Percentiles rank a stretch among this genome's conserved stretches.
Conservation (phyloP, 1,284 basidiomycete species). For the Naganishia liquefaciens region DNA sequence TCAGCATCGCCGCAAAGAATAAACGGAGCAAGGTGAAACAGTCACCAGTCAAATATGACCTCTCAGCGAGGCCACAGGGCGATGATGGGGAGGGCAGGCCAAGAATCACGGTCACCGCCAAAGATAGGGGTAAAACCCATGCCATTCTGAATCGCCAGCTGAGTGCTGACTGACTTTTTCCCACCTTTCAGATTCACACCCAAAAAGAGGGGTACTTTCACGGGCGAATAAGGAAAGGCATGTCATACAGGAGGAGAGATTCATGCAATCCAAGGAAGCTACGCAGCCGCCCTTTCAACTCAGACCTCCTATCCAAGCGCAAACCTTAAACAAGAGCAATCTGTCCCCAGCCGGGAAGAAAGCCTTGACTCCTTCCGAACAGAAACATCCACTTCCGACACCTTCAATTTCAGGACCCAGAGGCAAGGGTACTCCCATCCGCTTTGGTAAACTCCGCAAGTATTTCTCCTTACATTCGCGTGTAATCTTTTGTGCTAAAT, state of each 20-base stretch:
- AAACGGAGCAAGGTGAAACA: constrained; percentile 5
- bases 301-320: too few relatives aligned
- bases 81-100: neutral
- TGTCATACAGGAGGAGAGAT: too few relatives aligned
- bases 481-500: neutral
- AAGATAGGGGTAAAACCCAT: neutral
- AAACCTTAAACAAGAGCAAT: neutral
- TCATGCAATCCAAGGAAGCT: too few relatives aligned
- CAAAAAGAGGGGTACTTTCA: too few relatives aligned
- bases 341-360: too few relatives aligned
- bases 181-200: neutral
- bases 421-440: constrained; percentile 9
- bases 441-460: constrained; percentile 21
- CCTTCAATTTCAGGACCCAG: neutral
- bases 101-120: constrained; percentile 10
- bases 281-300: too few relatives aligned
- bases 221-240: too few relatives aligned
- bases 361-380: neutral
- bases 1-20: constrained; percentile 23
- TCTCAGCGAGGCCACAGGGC: neutral
- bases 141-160: too few relatives aligned
- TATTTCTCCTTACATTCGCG: neutral
- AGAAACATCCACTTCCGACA: too few relatives aligned
- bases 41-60: neutral
- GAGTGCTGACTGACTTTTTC: neutral